phyloP scores from a whole-genome alignment of 2,329 filamentous ascomycete genomes.

The Claviceps sp. region DNA sequence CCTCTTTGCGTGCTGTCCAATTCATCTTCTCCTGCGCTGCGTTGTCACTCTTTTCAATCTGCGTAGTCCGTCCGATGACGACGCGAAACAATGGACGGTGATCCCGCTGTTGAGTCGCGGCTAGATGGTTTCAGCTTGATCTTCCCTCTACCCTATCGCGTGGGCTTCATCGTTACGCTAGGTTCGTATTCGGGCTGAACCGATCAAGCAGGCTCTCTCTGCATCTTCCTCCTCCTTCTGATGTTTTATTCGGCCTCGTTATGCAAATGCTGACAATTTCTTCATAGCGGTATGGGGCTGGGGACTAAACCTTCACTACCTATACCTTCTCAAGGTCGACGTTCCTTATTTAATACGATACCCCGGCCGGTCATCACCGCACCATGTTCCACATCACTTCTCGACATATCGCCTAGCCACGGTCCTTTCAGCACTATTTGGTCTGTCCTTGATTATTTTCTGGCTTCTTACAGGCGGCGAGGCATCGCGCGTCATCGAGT shows the following conservation, averaged over 20 bases:
- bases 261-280: not conserved
- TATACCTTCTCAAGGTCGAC: constrained; percentile 70
- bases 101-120: constrained; percentile 53
- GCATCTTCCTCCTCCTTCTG: not conserved
- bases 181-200: constrained; percentile 39
- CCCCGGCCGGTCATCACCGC: constrained; percentile 55
- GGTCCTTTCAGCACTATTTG: constrained; percentile 59
- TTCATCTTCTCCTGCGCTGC: not conserved
- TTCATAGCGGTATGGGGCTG: constrained; percentile 86
- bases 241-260: not conserved
- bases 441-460: constrained; percentile 62
- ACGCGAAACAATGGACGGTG: constrained; percentile 48
- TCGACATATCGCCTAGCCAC: constrained; percentile 79
- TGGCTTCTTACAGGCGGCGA: constrained; percentile 68
- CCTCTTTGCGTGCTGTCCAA: too few species aligned
- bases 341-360: constrained; percentile 80
- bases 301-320: constrained; percentile 82
- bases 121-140: constrained; percentile 79
- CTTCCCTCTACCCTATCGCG: constrained; percentile 79
- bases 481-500: constrained; percentile 54
- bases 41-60: not conserved
- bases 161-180: constrained; percentile 72
- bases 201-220: not conserved
- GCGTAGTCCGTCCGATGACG: constrained; percentile 3
- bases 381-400: constrained; percentile 61